Evolutionary conservation across 148 eudicot genomes (phyloP), one percentile per base, ranked within the genome.

Genomic region (Rhododendron simsii): DNA sequence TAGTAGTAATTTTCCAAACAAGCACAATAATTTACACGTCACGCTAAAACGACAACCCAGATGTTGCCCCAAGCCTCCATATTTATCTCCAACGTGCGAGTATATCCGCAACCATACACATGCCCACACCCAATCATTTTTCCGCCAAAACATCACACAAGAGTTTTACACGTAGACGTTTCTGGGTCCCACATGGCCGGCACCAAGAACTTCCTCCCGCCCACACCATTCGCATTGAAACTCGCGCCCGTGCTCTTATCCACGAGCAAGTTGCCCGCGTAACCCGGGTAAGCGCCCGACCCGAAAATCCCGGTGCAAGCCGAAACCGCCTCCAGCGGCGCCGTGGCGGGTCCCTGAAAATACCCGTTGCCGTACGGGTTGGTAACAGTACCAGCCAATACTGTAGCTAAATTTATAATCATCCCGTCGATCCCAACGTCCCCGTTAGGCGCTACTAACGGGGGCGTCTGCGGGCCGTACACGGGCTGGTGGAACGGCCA

Each of bases 171-270:
- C 44, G 90, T 84, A 0, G 90, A 91, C 0, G 85, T 88, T 4
- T 79, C 74, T 0, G 94, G 96, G 88, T 93, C 93, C 93, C 94
- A 93, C 93, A 92, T 91, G 0, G 94, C 96, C 18, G 96, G 96
- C 2, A 93, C 80, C 81, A 93, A 69, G 53, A 77, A 93, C 85
- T 86, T 89, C 81, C 96, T 61, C 18, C 96, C 94, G 41, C 89
- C 90, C 2, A 86, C 89, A 35, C 96, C 96, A 21, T 86, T 41
- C 15, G 92, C 92, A 89, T 93, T 93, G 79, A 87, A 93, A 86
- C 94, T 93, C 61, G 92, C 94, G 0, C 94, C 92, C 2, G 88
- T 92, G 0, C 33, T 85, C 87, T 89, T 90, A 82, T 93, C 94
- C 83, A 88, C 89, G 30, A 90, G 21, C 0, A 89, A 87, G 13